Evolutionary conservation across 2,329 filamentous ascomycete genomes (phyloP).

Genomic region (Ustulina deusta): DNA sequence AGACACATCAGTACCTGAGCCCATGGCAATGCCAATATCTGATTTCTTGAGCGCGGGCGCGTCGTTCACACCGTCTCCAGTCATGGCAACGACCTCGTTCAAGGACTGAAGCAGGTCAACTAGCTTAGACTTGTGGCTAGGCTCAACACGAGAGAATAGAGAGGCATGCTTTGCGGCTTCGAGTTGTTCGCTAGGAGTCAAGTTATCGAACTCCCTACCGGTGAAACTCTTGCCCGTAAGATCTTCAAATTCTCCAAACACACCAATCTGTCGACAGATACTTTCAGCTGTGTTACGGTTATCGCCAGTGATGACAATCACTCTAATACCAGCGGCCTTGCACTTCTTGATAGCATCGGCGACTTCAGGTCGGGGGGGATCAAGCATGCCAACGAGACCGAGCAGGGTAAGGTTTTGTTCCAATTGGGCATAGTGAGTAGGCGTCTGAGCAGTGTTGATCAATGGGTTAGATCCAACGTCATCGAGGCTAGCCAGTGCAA

Average conservation of each 20-base stretch:
- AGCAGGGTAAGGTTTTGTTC: conserved; percentile 96
- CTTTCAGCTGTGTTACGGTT: conserved; percentile 98
- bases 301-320: conserved; percentile 98
- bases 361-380: conserved; percentile 94
- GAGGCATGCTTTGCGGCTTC: conserved; percentile 87
- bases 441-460: conserved; percentile 80
- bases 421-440: conserved; percentile 83
- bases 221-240: conserved; percentile 94
- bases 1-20: conserved; percentile 95
- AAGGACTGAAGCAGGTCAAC: conserved; percentile 94
- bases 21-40: conserved; percentile 99
- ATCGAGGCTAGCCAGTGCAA: conserved; percentile 88
- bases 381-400: conserved; percentile 94
- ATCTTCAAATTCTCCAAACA: conserved; percentile 86
- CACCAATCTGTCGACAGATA: conserved; percentile 96
- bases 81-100: conserved; percentile 98
- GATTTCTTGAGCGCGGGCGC: conserved; percentile 98
- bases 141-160: conserved; percentile 96
- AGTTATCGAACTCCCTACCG: conserved; percentile 90
- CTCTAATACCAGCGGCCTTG: conserved; percentile 91
- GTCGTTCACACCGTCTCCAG: conserved; percentile 98
- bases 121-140: conserved; percentile 95
- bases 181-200: conserved; percentile 82
- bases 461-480: conserved; percentile 78
- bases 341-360: conserved; percentile 87